Evolutionary conservation across 371 early-diverging fungal genomes (phyloP).

Genomic region (Rhizomucor pusillus): DNA sequence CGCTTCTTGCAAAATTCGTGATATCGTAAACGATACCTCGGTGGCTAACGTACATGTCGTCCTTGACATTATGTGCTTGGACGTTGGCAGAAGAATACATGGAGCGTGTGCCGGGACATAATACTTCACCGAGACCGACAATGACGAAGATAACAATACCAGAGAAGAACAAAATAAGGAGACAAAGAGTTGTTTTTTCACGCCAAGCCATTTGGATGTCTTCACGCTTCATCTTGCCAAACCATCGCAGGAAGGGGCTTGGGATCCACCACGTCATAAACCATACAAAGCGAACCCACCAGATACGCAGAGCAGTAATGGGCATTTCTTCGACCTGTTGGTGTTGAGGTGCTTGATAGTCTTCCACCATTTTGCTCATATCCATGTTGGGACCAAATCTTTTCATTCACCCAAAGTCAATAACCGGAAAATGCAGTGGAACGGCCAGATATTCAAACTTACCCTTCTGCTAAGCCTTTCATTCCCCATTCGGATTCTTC

Average conservation of each 20-base stretch:
- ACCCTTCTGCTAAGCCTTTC: conserved; percentile 50
- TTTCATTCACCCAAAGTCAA: neutral
- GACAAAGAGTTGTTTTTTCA: conserved; percentile 92
- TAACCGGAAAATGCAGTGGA: neutral
- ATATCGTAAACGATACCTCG: conserved; percentile 74
- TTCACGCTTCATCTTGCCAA: conserved; percentile 75
- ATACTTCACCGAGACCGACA: conserved; percentile 79
- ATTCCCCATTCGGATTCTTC: conserved; percentile 57
- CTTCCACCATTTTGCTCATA: conserved; percentile 50
- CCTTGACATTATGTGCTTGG: conserved; percentile 34
- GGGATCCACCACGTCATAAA: conserved; percentile 91
- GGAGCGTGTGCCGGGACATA: conserved; percentile 80
- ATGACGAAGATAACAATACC: conserved; percentile 85
- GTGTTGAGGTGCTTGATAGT: conserved; percentile 44
- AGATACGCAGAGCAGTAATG: conserved; percentile 56
- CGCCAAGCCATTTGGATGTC: conserved; percentile 96
- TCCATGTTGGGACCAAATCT: conserved; percentile 50
- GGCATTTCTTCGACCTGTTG: conserved; percentile 60
- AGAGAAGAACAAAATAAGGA: conserved; percentile 83
- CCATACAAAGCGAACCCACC: conserved; percentile 91
- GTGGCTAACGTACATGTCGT: conserved; percentile 60
- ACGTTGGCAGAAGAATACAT: conserved; percentile 61
- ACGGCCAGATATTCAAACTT: conserved; percentile 7
- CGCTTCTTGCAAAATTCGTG: conserved; percentile 56
- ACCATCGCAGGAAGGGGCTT: conserved; percentile 55